Percentiles rank a stretch among this genome's conserved stretches.
Conservation (phyloP, 2,329 filamentous ascomycete species). For the Fusarium foetens region DNA sequence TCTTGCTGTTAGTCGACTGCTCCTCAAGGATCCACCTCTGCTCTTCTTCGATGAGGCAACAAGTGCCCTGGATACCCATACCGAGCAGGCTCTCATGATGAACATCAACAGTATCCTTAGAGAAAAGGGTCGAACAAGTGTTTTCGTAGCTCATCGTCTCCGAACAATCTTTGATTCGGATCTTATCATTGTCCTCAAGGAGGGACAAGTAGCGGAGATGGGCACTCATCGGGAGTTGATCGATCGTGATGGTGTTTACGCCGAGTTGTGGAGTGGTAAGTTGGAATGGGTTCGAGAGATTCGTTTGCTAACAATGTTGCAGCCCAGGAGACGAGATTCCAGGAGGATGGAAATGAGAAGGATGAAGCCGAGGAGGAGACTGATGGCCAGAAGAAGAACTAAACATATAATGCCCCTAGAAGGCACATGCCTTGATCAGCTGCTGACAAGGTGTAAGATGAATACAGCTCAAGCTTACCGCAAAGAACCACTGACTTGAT, state of each 20-base stretch:
- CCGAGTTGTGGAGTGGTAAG: conserved; percentile 89
- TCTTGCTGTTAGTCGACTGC: conserved; percentile 81
- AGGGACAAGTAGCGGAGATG: conserved; percentile 85
- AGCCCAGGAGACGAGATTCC: conserved; percentile 72
- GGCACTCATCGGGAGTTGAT: conserved; percentile 89
- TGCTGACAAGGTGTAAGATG: conserved; percentile 15
- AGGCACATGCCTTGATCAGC: background rate
- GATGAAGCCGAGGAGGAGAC: conserved; percentile 47
- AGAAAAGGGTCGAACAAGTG: conserved; percentile 88
- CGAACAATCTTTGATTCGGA: conserved; percentile 95
- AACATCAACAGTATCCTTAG: conserved; percentile 94
- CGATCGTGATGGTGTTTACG: conserved; percentile 81
- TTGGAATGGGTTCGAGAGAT: conserved; percentile 18
- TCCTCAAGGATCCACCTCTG: conserved; percentile 89
- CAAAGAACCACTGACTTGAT: background rate
- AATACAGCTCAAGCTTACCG: conserved; percentile 8
- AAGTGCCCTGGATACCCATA: conserved; percentile 90
- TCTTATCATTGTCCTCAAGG: conserved; percentile 88
- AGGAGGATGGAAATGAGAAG: conserved; percentile 57
- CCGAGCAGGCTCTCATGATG: conserved; percentile 86
- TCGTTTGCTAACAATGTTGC: conserved; percentile 12
- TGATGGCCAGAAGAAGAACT: conserved; percentile 14
- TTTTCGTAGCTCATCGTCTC: conserved; percentile 93
- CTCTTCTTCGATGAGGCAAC: conserved; percentile 97
- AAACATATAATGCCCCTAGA: background rate